Evolutionary conservation across 1,284 basidiomycete species (phyloP).

Genomic region (Apiotrichum mycotoxinovorans): DNA sequence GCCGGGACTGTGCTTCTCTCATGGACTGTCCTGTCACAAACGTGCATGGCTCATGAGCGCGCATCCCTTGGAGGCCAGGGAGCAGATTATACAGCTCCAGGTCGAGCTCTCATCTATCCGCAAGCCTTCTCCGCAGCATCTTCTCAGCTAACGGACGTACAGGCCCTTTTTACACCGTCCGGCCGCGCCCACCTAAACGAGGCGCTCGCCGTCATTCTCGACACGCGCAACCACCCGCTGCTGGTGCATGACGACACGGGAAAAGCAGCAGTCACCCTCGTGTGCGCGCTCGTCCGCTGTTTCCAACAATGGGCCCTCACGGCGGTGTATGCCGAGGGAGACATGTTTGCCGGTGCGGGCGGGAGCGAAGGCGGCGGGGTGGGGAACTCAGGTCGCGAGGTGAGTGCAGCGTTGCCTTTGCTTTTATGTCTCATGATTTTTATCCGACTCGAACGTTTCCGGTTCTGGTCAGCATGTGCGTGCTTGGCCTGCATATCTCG

Average conservation of each 20-base stretch:
- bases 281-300: slow-evolving; percentile 39
- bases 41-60: no score
- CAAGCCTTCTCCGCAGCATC: no score
- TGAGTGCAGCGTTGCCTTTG: no score
- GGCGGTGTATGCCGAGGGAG: slow-evolving; percentile 42
- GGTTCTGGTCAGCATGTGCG: no score
- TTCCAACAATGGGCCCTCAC: slow-evolving; percentile 45
- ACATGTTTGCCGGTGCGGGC: slow-evolving; percentile 49
- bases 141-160: no score
- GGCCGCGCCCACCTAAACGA: slow-evolving; percentile 18
- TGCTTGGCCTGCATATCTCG: no score
- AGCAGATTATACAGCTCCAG: no score
- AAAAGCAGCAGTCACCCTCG: slow-evolving; percentile 37
- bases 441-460: no score
- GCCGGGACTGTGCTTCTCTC: not conserved
- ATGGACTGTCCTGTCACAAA: no score
- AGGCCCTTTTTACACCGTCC: slow-evolving; percentile 24
- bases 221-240: slow-evolving; percentile 42
- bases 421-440: slow-evolving; percentile 6
- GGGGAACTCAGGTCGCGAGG: slow-evolving; percentile 41
- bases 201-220: slow-evolving; percentile 33
- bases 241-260: slow-evolving; percentile 48
- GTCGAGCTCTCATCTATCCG: no score
- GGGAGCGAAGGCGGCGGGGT: slow-evolving; percentile 45
- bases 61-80: no score